A percentile compares a stretch with the other conserved stretches of the same genome.
Conservation (phyloP, 768 basidiomycete genomes). For the Strobilomyces dryophilus region DNA sequence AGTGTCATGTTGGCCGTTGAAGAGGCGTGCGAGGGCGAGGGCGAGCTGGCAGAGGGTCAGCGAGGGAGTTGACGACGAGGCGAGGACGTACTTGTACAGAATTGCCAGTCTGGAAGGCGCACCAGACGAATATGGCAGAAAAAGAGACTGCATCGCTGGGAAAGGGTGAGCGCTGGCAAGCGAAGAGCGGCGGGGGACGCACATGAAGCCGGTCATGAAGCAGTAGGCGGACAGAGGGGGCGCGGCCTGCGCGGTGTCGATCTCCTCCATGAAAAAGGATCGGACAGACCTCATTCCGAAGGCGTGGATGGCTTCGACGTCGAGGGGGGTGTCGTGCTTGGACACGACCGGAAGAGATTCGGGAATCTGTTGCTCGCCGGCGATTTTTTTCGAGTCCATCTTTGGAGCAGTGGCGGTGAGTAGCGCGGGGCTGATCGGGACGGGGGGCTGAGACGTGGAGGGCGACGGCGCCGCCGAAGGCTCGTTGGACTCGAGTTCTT, state of each 20-base stretch:
- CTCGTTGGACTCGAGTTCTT: background rate
- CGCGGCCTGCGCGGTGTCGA: constrained; percentile 33
- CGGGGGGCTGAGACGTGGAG: background rate
- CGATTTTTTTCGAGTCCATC: background rate
- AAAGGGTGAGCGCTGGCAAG: background rate
- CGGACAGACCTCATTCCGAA: constrained; percentile 9
- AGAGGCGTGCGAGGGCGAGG: constrained; percentile 79
- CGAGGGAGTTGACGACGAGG: background rate
- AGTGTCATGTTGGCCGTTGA: constrained; percentile 47
- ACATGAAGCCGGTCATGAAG: constrained; percentile 82
- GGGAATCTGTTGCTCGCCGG: background rate
- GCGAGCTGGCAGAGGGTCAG: constrained; percentile 50
- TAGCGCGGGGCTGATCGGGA: constrained; percentile 1
- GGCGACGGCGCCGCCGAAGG: no score
- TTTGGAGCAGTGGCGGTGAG: background rate
- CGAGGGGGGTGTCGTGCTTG: background rate
- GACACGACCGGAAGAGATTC: background rate
- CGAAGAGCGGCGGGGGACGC: constrained; percentile 21
- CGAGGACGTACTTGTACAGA: constrained; percentile 49
- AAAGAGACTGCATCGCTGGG: constrained; percentile 67
- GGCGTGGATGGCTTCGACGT: constrained; percentile 12
- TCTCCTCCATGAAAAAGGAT: constrained; percentile 18
- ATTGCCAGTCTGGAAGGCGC: constrained; percentile 82
- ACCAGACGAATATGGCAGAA: constrained; percentile 80
- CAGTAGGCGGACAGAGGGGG: constrained; percentile 60